Conservation (phyloP, 2,329 filamentous ascomycete genomes). For the Apiospora rasikravindrae region DNA sequence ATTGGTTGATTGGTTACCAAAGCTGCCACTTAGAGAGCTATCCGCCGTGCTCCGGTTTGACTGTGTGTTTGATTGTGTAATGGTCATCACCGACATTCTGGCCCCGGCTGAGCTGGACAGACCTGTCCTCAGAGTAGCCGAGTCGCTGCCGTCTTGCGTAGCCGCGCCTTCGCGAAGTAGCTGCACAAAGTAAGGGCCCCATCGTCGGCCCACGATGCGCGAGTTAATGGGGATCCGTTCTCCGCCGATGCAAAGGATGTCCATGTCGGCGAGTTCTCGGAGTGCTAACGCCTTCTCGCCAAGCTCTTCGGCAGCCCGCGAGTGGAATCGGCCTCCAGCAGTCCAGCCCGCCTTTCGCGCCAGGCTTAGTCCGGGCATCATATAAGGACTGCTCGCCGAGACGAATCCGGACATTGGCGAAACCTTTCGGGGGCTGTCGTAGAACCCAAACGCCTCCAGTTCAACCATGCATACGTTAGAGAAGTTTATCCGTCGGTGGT, state of each 20-base stretch:
- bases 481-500: conserved; percentile 97
- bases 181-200: conserved; percentile 96
- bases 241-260: conserved; percentile 88
- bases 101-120: conserved; percentile 61
- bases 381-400: conserved; percentile 78
- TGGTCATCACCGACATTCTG: conserved; percentile 84
- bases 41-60: conserved; percentile 53
- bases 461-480: conserved; percentile 97
- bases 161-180: conserved; percentile 81
- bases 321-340: conserved; percentile 77
- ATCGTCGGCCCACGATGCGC: conserved; percentile 81
- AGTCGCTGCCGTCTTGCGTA: conserved; percentile 74
- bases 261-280: conserved; percentile 94
- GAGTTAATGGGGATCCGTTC: conserved; percentile 95
- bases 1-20: conserved; percentile 39
- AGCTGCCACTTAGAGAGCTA: conserved; percentile 50
- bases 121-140: conserved; percentile 73
- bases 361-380: conserved; percentile 59
- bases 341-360: conserved; percentile 67
- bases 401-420: conserved; percentile 81
- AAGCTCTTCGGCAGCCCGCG: conserved; percentile 80
- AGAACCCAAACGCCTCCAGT: conserved; percentile 94
- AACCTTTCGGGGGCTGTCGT: conserved; percentile 87
- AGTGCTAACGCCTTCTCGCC: conserved; percentile 80
- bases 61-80: conserved; percentile 67